Evolutionary conservation across 2,329 filamentous ascomycete species (phyloP).

Genomic region (Cytospora leucostoma): DNA sequence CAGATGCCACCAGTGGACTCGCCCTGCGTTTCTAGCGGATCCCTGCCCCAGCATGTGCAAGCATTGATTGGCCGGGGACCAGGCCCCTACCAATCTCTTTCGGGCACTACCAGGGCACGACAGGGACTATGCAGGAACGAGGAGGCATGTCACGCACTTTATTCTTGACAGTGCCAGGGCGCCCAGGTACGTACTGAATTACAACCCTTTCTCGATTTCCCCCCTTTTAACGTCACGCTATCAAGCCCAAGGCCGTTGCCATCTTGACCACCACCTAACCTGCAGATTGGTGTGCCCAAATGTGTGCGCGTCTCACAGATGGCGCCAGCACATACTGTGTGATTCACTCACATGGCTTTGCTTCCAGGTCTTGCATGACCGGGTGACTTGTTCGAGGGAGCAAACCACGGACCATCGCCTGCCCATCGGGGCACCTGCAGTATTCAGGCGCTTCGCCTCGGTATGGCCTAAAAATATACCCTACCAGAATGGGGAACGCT

Average conservation of each 20-base stretch:
- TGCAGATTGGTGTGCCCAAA: neutral
- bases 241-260: neutral
- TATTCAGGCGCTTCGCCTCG: neutral
- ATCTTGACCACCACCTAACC: neutral
- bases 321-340: neutral
- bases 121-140: constrained; percentile 21
- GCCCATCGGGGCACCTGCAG: neutral
- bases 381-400: neutral
- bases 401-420: neutral
- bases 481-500: neutral
- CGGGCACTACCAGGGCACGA: neutral
- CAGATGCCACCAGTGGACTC: neutral
- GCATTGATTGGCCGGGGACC: constrained; percentile 22
- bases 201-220: neutral
- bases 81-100: constrained; percentile 21
- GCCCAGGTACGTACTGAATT: neutral
- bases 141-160: constrained; percentile 13
- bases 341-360: neutral
- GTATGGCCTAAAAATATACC: constrained; percentile 1
- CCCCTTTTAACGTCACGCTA: neutral
- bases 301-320: neutral
- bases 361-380: neutral
- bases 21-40: constrained; percentile 9
- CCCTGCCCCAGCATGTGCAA: constrained; percentile 9
- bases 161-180: neutral